phyloP scores from a whole-genome alignment of 2,329 filamentous ascomycete species.

The Botryosphaeria dothidea region DNA sequence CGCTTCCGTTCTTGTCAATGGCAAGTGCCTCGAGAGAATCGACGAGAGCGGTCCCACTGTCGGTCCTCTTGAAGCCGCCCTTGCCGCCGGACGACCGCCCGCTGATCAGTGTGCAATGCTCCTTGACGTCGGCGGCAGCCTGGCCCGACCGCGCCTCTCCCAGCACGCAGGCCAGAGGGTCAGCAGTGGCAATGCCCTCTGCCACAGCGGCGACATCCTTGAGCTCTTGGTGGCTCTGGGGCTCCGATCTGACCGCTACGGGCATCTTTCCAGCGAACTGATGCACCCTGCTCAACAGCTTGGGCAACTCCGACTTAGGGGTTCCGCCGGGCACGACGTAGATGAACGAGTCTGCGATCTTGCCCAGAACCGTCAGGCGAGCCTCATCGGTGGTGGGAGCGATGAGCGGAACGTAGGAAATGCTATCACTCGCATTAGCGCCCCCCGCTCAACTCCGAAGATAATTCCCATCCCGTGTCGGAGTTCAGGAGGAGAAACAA shows the following conservation, averaged over 20 bases:
- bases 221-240: conserved; percentile 94
- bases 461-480: conserved; percentile 20
- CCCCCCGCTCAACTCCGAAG: neutral
- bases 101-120: conserved; percentile 49
- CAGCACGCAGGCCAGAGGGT: conserved; percentile 85
- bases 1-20: conserved; percentile 45
- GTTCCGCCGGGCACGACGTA: conserved; percentile 93
- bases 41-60: conserved; percentile 61
- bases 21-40: conserved; percentile 80
- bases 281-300: conserved; percentile 81
- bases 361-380: conserved; percentile 93
- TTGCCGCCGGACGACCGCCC: conserved; percentile 61
- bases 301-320: conserved; percentile 77
- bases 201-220: conserved; percentile 77
- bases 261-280: conserved; percentile 88
- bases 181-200: conserved; percentile 94
- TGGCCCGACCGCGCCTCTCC: conserved; percentile 63
- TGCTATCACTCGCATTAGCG: conserved; percentile 44
- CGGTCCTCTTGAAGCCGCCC: conserved; percentile 49
- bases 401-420: conserved; percentile 94
- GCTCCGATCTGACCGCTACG: conserved; percentile 90
- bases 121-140: neutral
- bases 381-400: conserved; percentile 88
- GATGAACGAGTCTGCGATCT: conserved; percentile 56
- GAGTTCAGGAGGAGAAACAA: neutral